Base-by-base conservation (phyloP, 2,329 filamentous ascomycete genomes). In the Aspergillus fructus region DNA sequence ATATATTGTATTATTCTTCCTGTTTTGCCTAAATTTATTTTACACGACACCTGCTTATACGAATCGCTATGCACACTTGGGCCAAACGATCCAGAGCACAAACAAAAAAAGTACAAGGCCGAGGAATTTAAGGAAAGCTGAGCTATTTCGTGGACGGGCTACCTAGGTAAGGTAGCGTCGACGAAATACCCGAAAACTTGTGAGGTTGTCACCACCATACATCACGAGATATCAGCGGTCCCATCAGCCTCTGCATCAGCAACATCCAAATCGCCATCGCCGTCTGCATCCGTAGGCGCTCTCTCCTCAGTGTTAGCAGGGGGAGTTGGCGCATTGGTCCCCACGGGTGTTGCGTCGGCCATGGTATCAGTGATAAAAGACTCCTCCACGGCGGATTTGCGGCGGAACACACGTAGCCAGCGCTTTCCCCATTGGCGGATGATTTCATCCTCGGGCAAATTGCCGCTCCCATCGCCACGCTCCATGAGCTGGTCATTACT, bases 371-470 rank as follows among this genome's bases (percentile, higher is more conserved):
- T 78, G 17, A 87, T 82, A 59, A 85, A 82, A 0, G 89, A 84
- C 75, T 97, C 92, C 77, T 97, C 93, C 13, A 97, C 90, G 3
- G 90, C 90, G 13, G 85, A 85, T 75, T 91, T 89, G 43, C 94
- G 83, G 67, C 87, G 80, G 74, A 96, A 97, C 1, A 94, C 91
- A 33, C 91, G 83, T 61, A 91, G 78, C 94, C 94, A 99, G 48
- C 92, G 84, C 69, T 85, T 84, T 0, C 89, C 93, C 94, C 94
- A 97, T 50, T 85, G 82, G 61, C 84, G 83, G 56, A 96, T 83
- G 62, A 93, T 79, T 59, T 83, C 82, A 64, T 88, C 84, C 33
- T 85, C 81, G 37, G 82, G 82, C 30, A 66, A 75, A 71, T 59
- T 75, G 62, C 56, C 74, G 55, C 76, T 80, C 13, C 81, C 85